These are phyloP conservation scores for Botrytis byssoidea DNA, from an alignment of 2,329 filamentous ascomycete species.

Conservation along the genomic window DNA sequence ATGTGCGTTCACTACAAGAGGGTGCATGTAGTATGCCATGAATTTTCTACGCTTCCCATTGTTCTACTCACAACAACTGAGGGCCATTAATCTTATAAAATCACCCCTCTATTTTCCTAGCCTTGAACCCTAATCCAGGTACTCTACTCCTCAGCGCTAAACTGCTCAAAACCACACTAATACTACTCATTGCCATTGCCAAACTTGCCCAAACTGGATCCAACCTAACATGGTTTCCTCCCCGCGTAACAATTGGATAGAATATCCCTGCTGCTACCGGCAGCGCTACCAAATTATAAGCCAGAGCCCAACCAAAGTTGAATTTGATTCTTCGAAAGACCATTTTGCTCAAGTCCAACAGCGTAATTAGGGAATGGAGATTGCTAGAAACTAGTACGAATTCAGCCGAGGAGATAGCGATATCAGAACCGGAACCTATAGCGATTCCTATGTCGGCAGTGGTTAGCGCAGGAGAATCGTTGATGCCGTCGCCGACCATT, in stretches of 20 bases:
- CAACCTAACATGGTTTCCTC: constrained; percentile 58
- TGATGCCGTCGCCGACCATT: constrained; percentile 86
- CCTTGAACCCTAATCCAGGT: constrained; percentile 41
- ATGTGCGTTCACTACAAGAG: background rate
- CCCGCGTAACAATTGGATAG: constrained; percentile 52
- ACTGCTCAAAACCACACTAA: constrained; percentile 84
- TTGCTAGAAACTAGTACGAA: constrained; percentile 73
- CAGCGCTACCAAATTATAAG: constrained; percentile 64
- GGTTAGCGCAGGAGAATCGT: constrained; percentile 78
- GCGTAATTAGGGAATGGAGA: constrained; percentile 56
- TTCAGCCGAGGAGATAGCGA: constrained; percentile 76
- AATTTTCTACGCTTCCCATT: background rate
- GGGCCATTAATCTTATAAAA: background rate
- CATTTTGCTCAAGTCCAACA: constrained; percentile 57
- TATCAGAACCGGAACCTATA: constrained; percentile 76
- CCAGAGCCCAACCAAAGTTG: constrained; percentile 66
- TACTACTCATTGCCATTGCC: constrained; percentile 89
- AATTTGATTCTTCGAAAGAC: constrained; percentile 65
- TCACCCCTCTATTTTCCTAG: background rate
- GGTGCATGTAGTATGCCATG: background rate
- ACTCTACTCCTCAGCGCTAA: constrained; percentile 57
- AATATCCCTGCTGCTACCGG: constrained; percentile 66
- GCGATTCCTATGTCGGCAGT: constrained; percentile 82
- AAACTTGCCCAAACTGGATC: constrained; percentile 84
- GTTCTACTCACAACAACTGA: background rate